Percentiles rank a stretch among this genome's conserved stretches.
Conservation (phyloP, 352 stramenopile species). For the Pythium dissimile region DNA sequence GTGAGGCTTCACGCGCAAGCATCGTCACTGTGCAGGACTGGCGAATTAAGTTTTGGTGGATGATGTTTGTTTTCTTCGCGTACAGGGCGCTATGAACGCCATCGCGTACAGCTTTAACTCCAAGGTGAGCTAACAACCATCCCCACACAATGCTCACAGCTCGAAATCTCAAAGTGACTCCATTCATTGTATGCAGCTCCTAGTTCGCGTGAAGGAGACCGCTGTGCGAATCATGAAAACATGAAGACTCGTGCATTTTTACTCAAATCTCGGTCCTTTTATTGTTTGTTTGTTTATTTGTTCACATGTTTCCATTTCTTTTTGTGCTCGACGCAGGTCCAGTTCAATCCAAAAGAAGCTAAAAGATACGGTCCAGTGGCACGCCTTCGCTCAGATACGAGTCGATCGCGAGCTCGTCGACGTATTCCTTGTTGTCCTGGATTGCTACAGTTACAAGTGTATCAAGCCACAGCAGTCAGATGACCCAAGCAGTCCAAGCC, state of each 20-base stretch:
- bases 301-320: not conserved
- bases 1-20: no score
- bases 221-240: not conserved
- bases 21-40: no score
- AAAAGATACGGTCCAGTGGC: constrained; percentile 65
- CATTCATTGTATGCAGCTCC: not conserved
- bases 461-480: no score
- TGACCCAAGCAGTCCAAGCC: no score
- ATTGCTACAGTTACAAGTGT: constrained; percentile 39
- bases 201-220: not conserved
- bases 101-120: constrained; percentile 58
- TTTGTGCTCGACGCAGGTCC: not conserved
- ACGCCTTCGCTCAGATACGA: constrained; percentile 64
- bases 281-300: not conserved
- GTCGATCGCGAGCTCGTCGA: constrained; percentile 71
- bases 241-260: no score
- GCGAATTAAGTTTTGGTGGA: no score
- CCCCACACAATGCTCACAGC: not conserved
- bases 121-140: constrained; percentile 33
- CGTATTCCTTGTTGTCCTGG: constrained; percentile 80
- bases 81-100: constrained; percentile 54
- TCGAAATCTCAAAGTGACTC: not conserved
- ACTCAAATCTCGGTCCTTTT: no score
- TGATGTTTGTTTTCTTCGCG: not conserved
- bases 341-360: no score